Percentiles rank a stretch among this genome's conserved stretches.
These are phyloP conservation scores for Tolypocladium cylindrosporum DNA, from an alignment of 2,329 filamentous ascomycete genomes.

Conservation along the genomic window DNA sequence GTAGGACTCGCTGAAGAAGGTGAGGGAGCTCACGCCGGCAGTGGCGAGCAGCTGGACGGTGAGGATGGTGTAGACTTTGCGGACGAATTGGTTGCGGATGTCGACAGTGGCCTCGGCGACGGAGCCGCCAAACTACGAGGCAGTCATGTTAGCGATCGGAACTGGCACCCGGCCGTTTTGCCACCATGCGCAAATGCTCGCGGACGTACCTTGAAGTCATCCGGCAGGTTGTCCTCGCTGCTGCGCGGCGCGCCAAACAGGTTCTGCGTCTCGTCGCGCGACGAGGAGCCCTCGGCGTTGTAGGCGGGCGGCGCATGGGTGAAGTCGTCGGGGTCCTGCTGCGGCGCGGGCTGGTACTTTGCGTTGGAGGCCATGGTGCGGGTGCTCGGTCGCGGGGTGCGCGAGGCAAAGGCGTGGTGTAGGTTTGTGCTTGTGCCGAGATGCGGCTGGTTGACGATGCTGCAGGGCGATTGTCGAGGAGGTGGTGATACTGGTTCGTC, in stretches of 20 bases:
- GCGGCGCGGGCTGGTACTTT: conserved; percentile 75
- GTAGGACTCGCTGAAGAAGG: conserved; percentile 75
- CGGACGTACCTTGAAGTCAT: conserved; percentile 78
- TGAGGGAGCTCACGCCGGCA: conserved; percentile 67
- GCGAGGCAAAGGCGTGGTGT: not conserved
- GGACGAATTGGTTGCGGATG: conserved; percentile 92
- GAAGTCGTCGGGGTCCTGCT: conserved; percentile 79
- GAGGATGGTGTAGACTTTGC: conserved; percentile 96
- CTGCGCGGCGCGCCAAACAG: conserved; percentile 60
- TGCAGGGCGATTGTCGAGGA: not conserved
- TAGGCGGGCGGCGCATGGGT: conserved; percentile 79
- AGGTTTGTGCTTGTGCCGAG: not conserved
- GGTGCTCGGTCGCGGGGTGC: not conserved
- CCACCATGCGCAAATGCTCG: not conserved
- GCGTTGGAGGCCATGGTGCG: conserved; percentile 58
- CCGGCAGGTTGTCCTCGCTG: conserved; percentile 85
- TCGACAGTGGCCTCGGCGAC: conserved; percentile 91
- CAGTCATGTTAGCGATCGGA: not conserved
- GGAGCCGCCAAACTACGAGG: conserved; percentile 69
- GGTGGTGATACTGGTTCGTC: not conserved
- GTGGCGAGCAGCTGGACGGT: conserved; percentile 90
- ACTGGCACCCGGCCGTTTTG: not conserved
- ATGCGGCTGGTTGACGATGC: not conserved
- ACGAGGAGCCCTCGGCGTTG: conserved; percentile 37
- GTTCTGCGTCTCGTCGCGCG: conserved; percentile 44